phyloP scores from a whole-genome alignment of 345 rosid genomes.

The Gynandropsis gynandra region DNA sequence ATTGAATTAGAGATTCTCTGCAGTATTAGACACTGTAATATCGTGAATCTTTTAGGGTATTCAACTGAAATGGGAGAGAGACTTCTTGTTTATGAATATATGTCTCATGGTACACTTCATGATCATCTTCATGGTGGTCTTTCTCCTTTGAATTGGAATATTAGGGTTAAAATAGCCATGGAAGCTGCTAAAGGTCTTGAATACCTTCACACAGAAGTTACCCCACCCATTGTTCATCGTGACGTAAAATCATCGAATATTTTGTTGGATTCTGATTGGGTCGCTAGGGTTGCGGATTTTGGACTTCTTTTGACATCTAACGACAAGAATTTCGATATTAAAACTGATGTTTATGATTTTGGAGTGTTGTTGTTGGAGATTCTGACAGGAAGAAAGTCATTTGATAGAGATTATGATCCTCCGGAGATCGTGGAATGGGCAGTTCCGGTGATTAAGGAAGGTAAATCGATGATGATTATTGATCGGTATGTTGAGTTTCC shows the following conservation, averaged over 20 bases:
- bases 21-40: slow-evolving; percentile 62
- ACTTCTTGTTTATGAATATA: slow-evolving; percentile 77
- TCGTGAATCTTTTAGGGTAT: slow-evolving; percentile 82
- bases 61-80: slow-evolving; percentile 86
- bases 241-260: slow-evolving; percentile 72
- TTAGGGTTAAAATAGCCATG: slow-evolving; percentile 54
- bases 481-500: slow-evolving; percentile 60
- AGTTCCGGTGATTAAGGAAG: slow-evolving; percentile 53
- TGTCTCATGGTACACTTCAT: slow-evolving; percentile 87
- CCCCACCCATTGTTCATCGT: slow-evolving; percentile 56
- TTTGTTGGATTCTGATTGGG: slow-evolving; percentile 82
- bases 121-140: slow-evolving; percentile 75
- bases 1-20: slow-evolving; percentile 69
- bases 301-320: slow-evolving; percentile 59
- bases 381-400: slow-evolving; percentile 78
- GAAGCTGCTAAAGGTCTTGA: slow-evolving; percentile 82
- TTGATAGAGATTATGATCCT: slow-evolving; percentile 54
- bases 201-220: slow-evolving; percentile 70
- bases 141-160: slow-evolving; percentile 67
- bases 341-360: slow-evolving; percentile 57
- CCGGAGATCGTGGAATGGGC: slow-evolving; percentile 71
- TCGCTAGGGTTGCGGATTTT: slow-evolving; percentile 76
- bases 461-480: slow-evolving; percentile 55
- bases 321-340: slow-evolving; percentile 37
- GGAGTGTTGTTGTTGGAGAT: slow-evolving; percentile 76